A percentile compares a stretch with the other conserved stretches of the same genome.
Evolutionary conservation across 768 basidiomycete genomes (phyloP).

Genomic region (Xerocomus spinulosus): DNA sequence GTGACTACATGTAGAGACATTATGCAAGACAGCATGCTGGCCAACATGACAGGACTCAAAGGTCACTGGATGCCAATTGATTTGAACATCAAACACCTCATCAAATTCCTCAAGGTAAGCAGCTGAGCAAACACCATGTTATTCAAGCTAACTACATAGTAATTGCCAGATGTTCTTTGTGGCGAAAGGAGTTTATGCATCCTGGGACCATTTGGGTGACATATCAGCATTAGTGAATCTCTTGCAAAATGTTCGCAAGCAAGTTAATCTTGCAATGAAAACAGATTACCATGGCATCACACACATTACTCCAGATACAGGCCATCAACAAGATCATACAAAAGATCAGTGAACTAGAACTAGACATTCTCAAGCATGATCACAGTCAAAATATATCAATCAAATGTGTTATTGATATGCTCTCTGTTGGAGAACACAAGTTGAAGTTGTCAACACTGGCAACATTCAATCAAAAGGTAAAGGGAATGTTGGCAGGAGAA

Average conservation of each 20-base stretch:
- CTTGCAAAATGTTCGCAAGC: slow-evolving; percentile 29
- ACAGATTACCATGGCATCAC: slow-evolving; percentile 23
- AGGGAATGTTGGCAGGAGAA: slow-evolving; percentile 6
- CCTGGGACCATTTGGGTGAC: slow-evolving; percentile 32
- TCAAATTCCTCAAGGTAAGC: slow-evolving; percentile 31
- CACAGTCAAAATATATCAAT: background rate
- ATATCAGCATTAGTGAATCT: slow-evolving; percentile 28
- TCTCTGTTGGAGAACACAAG: slow-evolving; percentile 13
- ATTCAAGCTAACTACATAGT: background rate
- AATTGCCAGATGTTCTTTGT: background rate
- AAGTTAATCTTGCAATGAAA: slow-evolving; percentile 19
- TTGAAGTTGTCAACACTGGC: slow-evolving; percentile 24
- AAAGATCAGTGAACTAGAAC: slow-evolving; percentile 1
- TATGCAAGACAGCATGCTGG: slow-evolving; percentile 34
- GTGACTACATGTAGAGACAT: slow-evolving; percentile 20
- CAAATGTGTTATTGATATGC: slow-evolving; percentile 15
- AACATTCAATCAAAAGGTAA: slow-evolving; percentile 34
- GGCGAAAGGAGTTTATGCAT: slow-evolving; percentile 29
- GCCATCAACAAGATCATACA: slow-evolving; percentile 9
- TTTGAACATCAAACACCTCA: slow-evolving; percentile 37
- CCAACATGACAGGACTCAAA: slow-evolving; percentile 30
- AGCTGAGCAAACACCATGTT: background rate
- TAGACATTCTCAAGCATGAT: slow-evolving; percentile 7
- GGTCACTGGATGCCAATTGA: slow-evolving; percentile 35
- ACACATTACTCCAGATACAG: slow-evolving; percentile 21